These are phyloP conservation scores for Sphagnum magellanicum DNA, from an alignment of 228 moss, liverwort and hornwort genomes.

Conservation along the genomic window DNA sequence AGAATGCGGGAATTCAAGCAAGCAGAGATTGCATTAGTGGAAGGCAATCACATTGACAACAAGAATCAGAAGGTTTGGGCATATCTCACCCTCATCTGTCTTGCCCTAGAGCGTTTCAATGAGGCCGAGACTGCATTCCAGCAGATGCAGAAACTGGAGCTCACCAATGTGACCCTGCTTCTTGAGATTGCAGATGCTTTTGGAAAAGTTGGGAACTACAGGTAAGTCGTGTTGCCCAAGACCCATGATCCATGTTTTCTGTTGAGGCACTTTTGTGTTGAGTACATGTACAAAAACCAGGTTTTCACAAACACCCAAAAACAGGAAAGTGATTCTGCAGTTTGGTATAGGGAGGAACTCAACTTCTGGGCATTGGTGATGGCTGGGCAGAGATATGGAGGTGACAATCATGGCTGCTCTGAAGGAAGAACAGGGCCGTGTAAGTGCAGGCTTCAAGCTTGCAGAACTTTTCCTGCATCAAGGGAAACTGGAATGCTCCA, in stretches of 20 bases:
- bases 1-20: constrained; percentile 48
- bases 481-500: constrained; percentile 43
- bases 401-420: constrained; percentile 30
- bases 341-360: neutral
- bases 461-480: constrained; percentile 45
- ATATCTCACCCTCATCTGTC: constrained; percentile 50
- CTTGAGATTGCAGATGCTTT: constrained; percentile 50
- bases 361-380: neutral
- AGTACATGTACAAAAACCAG: neutral
- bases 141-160: constrained; percentile 49
- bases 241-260: neutral
- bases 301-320: neutral
- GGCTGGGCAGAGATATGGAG: constrained; percentile 51
- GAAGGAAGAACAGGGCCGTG: constrained; percentile 29
- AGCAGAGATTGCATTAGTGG: constrained; percentile 66
- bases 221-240: constrained; percentile 19
- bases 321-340: too few relatives aligned
- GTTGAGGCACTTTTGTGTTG: too few relatives aligned
- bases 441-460: constrained; percentile 28
- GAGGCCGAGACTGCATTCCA: constrained; percentile 74
- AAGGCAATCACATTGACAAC: constrained; percentile 70
- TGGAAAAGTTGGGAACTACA: constrained; percentile 55
- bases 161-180: constrained; percentile 30
- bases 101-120: constrained; percentile 34
- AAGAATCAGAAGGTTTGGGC: constrained; percentile 76